These are phyloP conservation scores for Casuarina glauca DNA, from an alignment of 306 rosid genomes.

Conservation along the genomic window DNA sequence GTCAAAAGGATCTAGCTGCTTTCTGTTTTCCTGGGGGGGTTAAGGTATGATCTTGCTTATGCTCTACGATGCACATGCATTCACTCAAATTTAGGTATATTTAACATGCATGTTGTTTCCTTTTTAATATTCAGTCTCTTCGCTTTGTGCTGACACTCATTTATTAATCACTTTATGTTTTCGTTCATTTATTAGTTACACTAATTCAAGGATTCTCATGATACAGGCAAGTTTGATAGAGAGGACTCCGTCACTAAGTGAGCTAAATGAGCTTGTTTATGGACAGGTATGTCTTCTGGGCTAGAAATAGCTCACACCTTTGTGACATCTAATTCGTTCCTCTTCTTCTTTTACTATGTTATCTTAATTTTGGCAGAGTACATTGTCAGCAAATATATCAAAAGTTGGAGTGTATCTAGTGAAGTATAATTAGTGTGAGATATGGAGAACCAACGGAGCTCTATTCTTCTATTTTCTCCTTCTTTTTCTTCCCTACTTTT, in stretches of 20 bases:
- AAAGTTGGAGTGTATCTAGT: neutral
- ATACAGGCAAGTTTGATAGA: slow-evolving; percentile 81
- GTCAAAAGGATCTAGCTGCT: slow-evolving; percentile 70
- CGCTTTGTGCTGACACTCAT: no score
- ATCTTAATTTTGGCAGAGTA: neutral
- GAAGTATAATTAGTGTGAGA: neutral
- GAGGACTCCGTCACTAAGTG: slow-evolving; percentile 94
- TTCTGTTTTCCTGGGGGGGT: slow-evolving; percentile 91
- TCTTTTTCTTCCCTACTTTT: neutral
- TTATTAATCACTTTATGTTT: neutral
- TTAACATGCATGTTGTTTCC: neutral
- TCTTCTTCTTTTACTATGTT: slow-evolving; percentile 17
- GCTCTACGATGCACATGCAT: slow-evolving; percentile 18
- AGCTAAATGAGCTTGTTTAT: slow-evolving; percentile 82
- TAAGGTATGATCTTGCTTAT: slow-evolving; percentile 60
- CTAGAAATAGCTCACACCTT: slow-evolving; percentile 22
- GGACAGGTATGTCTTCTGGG: slow-evolving; percentile 69
- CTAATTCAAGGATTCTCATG: slow-evolving; percentile 40
- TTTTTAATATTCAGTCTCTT: neutral
- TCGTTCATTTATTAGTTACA: slow-evolving; percentile 19
- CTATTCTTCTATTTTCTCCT: neutral
- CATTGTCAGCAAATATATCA: neutral
- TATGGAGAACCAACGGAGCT: slow-evolving; percentile 2
- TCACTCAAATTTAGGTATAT: neutral
- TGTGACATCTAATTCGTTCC: slow-evolving; percentile 12